Evolutionary conservation across 495 filamentous ascomycete genomes (phyloP).

Genomic region (Astrocystis sublimbata): DNA sequence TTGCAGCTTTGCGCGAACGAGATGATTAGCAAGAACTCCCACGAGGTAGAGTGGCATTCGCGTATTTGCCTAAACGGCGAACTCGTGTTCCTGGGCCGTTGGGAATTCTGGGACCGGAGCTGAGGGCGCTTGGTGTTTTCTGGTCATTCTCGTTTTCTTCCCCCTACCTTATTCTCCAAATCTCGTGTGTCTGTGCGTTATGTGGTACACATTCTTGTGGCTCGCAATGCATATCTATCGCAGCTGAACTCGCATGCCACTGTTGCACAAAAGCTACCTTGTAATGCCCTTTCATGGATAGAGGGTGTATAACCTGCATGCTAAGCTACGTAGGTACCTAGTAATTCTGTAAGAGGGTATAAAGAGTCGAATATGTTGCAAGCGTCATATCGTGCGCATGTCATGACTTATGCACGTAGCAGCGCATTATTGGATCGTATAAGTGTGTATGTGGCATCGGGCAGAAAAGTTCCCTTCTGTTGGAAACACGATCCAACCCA

Average conservation of each 20-base stretch:
- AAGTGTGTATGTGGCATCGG: no score
- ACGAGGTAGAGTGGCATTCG: constrained; percentile 4
- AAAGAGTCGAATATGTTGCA: background rate
- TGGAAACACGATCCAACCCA: no score
- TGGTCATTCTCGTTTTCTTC: no score
- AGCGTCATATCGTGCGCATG: background rate
- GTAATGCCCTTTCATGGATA: background rate
- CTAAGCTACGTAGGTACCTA: no score
- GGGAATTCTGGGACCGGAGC: background rate
- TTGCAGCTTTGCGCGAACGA: background rate
- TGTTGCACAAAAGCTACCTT: background rate
- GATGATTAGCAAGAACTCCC: background rate
- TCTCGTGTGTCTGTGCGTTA: background rate
- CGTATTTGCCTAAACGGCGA: constrained; percentile 16
- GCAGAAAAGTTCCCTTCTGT: no score
- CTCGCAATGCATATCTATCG: background rate
- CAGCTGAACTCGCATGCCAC: background rate
- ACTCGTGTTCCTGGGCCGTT: background rate
- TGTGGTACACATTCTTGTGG: background rate
- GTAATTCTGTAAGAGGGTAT: no score
- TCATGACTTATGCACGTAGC: no score
- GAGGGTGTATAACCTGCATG: background rate
- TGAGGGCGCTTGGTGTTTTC: no score
- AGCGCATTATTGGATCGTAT: no score
- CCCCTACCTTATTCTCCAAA: background rate